Percentiles rank a stretch among this genome's conserved stretches.
Evolutionary conservation across 1,284 basidiomycete genomes (phyloP).

Genomic region (Marasmius fiardii): DNA sequence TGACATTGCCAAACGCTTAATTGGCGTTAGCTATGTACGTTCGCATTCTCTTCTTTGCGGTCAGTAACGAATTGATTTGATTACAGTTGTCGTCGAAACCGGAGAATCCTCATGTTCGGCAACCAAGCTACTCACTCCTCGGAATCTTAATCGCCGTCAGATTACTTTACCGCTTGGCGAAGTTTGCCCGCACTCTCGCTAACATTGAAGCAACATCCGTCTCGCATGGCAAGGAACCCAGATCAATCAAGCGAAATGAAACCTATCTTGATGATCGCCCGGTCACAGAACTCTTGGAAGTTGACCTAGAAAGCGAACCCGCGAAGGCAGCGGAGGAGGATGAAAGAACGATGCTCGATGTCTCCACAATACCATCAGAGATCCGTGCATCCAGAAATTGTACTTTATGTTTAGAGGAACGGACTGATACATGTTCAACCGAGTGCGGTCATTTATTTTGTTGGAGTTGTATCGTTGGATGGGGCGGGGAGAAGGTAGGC

Average conservation of each 20-base stretch:
- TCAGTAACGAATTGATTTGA: slow-evolving; percentile 1
- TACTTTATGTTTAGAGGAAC: slow-evolving; percentile 83
- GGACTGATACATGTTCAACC: slow-evolving; percentile 79
- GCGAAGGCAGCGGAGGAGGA: slow-evolving; percentile 65
- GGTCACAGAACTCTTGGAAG: slow-evolving; percentile 58
- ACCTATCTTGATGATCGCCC: slow-evolving; percentile 63
- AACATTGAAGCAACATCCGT: slow-evolving; percentile 14
- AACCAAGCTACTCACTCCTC: slow-evolving; percentile 83
- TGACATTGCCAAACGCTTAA: slow-evolving; percentile 66
- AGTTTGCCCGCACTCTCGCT: slow-evolving; percentile 31
- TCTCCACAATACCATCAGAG: slow-evolving; percentile 47
- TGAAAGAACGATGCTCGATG: slow-evolving; percentile 59
- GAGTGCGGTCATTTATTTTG: slow-evolving; percentile 95
- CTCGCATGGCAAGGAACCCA: slow-evolving; percentile 23
- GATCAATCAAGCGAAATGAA: slow-evolving; percentile 25
- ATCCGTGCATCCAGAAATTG: slow-evolving; percentile 70
- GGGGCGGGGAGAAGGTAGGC: slow-evolving; percentile 83
- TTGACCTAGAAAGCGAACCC: slow-evolving; percentile 49
- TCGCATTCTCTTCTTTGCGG: slow-evolving; percentile 5
- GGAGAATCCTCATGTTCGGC: slow-evolving; percentile 64
- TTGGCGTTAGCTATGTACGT: slow-evolving; percentile 73
- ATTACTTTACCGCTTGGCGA: slow-evolving; percentile 61
- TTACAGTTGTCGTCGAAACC: slow-evolving; percentile 70
- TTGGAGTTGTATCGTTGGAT: slow-evolving; percentile 88
- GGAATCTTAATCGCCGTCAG: slow-evolving; percentile 75